Conservation (phyloP, 139 green algal species). For the Chlamydomonas sp. region DNA sequence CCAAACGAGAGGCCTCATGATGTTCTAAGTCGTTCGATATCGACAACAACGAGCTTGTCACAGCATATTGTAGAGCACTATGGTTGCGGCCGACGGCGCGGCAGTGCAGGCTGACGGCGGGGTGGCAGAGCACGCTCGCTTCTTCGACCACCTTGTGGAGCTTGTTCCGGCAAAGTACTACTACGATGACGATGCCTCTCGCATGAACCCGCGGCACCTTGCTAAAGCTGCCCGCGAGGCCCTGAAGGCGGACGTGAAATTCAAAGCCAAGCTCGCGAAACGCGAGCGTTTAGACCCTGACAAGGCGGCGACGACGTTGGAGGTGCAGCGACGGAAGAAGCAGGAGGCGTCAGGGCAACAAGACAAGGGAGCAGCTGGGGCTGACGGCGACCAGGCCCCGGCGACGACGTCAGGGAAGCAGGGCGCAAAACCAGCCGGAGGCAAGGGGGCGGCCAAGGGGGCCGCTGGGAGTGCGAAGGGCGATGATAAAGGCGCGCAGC, state of each 20-base stretch:
- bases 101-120: neutral
- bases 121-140: conserved; percentile 47
- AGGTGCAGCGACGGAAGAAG: conserved; percentile 55
- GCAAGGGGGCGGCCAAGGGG: neutral
- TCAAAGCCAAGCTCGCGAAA: conserved; percentile 71
- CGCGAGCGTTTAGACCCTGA: conserved; percentile 71
- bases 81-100: neutral
- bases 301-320: conserved; percentile 58
- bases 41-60: neutral
- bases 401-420: neutral
- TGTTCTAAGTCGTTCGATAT: no score
- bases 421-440: conserved; percentile 6
- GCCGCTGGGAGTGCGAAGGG: neutral
- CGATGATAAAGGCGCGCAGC: conserved; percentile 3
- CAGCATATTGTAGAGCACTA: neutral
- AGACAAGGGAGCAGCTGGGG: neutral
- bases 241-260: conserved; percentile 66
- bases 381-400: neutral
- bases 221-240: conserved; percentile 62
- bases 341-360: neutral
- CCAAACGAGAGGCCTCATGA: no score
- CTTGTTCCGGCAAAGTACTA: conserved; percentile 76
- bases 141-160: conserved; percentile 81
- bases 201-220: conserved; percentile 52
- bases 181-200: conserved; percentile 46